phyloP scores from a whole-genome alignment of 768 basidiomycete species.

The Neoboletus subvelutipes region DNA sequence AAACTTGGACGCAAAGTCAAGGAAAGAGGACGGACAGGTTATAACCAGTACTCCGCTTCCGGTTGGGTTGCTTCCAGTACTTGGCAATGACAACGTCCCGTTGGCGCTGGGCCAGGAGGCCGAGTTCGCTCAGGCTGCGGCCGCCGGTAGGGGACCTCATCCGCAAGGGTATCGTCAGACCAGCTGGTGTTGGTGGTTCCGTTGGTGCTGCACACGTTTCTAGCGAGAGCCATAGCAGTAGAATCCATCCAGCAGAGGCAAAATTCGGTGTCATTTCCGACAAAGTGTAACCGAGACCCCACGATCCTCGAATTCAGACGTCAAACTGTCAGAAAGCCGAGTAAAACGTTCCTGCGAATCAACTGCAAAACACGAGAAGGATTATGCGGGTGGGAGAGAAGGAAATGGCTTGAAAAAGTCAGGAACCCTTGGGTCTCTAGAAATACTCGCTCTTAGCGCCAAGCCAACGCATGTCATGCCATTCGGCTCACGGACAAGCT shows the following conservation, averaged over 20 bases:
- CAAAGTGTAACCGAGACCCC: background rate
- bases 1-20: too few relatives aligned
- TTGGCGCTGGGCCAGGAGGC: conserved; percentile 43
- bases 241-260: conserved; percentile 6
- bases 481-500: background rate
- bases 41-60: conserved; percentile 48
- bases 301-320: background rate
- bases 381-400: background rate
- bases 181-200: conserved; percentile 1
- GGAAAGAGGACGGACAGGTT: conserved; percentile 44
- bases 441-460: conserved; percentile 1
- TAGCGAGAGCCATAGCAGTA: conserved; percentile 15
- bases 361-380: background rate
- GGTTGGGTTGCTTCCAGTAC: conserved; percentile 38
- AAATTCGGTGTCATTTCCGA: conserved; percentile 16
- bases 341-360: background rate
- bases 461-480: background rate
- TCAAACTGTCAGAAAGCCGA: background rate
- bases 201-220: conserved; percentile 17
- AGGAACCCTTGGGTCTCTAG: background rate
- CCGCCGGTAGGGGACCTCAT: conserved; percentile 11
- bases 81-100: conserved; percentile 42
- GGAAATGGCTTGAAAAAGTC: background rate
- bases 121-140: conserved; percentile 9
- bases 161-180: conserved; percentile 23